phyloP scores from a whole-genome alignment of 257 asterid genomes.

The Gynochthodes officinalis region DNA sequence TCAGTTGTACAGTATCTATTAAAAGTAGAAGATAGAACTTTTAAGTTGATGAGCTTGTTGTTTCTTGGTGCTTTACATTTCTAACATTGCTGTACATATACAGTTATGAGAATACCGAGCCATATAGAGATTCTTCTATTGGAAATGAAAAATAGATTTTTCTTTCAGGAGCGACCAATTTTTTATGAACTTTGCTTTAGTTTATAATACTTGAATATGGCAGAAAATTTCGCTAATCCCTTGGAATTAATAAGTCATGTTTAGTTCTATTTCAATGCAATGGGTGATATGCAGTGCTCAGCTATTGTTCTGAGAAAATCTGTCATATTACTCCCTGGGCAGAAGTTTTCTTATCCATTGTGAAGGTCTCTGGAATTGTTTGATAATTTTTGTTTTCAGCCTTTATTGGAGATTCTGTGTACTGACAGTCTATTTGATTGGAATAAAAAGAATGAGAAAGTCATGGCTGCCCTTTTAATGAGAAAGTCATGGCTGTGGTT shows the following conservation, averaged over 20 bases:
- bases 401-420: background rate
- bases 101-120: conserved; percentile 3
- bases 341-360: background rate
- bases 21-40: conserved; percentile 16
- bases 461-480: too few species aligned
- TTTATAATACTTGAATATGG: background rate
- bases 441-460: background rate
- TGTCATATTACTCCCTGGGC: background rate
- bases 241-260: background rate
- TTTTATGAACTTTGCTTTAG: background rate
- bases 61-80: conserved; percentile 8
- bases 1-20: conserved; percentile 36
- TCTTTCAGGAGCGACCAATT: background rate
- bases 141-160: conserved; percentile 13
- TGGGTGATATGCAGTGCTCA: background rate
- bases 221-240: background rate
- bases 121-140: background rate
- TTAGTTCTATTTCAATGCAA: background rate
- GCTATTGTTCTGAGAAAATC: background rate
- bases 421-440: background rate
- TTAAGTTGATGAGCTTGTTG: conserved; percentile 9
- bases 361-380: background rate
- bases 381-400: background rate
- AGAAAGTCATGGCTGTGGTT: conserved; percentile 9
- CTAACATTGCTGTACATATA: conserved; percentile 19